Percentiles rank a stretch among this genome's conserved stretches.
Evolutionary conservation across 2,329 filamentous ascomycete species (phyloP).

Genomic region (Zymoseptoria passerinii): DNA sequence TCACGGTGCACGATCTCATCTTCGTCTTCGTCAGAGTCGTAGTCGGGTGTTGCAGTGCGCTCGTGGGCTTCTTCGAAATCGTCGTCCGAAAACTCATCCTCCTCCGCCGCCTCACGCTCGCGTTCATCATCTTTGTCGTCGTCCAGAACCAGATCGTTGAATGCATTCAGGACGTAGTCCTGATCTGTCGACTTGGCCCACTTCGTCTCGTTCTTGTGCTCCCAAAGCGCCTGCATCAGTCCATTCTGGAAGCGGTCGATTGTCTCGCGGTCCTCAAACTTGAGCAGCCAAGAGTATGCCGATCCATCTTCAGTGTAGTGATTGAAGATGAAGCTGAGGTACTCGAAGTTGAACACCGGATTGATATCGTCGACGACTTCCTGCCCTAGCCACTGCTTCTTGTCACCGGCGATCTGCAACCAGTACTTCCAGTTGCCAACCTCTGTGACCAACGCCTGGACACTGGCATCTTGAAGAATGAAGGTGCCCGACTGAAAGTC

Average conservation of each 20-base stretch:
- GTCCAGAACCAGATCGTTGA: constrained; percentile 89
- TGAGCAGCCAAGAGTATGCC: constrained; percentile 89
- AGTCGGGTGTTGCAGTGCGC: constrained; percentile 60
- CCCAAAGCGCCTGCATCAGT: constrained; percentile 92
- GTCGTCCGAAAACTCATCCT: constrained; percentile 45
- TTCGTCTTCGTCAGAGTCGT: constrained; percentile 63
- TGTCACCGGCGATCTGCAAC: constrained; percentile 71
- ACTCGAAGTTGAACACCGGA: constrained; percentile 98
- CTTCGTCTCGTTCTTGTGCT: constrained; percentile 87
- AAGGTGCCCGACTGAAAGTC: constrained; percentile 85
- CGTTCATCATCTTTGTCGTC: constrained; percentile 55
- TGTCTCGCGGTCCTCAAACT: constrained; percentile 75
- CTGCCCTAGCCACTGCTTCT: constrained; percentile 79
- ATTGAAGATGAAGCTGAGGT: constrained; percentile 98
- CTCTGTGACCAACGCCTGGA: constrained; percentile 75
- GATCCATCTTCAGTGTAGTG: constrained; percentile 82
- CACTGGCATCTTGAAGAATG: constrained; percentile 63
- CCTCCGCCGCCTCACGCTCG: constrained; percentile 47
- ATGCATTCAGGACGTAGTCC: constrained; percentile 91
- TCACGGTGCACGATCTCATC: constrained; percentile 66
- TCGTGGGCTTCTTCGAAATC: constrained; percentile 57
- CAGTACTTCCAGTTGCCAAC: constrained; percentile 91
- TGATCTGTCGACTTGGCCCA: constrained; percentile 89
- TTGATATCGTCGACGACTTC: constrained; percentile 85
- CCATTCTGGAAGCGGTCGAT: constrained; percentile 87